Base-by-base conservation (phyloP, 306 rosid genomes). In the Castanea mollissima region DNA sequence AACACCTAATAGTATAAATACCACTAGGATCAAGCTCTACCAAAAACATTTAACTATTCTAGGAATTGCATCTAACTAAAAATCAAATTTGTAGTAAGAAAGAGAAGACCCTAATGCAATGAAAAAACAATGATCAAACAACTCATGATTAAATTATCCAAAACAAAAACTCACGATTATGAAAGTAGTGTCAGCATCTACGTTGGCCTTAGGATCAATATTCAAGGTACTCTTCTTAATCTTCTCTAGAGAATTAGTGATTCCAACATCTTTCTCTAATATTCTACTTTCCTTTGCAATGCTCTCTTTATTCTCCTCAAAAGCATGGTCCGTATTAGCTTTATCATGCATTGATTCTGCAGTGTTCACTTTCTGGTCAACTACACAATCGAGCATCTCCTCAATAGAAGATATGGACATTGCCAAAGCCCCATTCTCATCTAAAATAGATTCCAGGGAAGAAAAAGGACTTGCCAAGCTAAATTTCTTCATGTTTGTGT, bases 381-480 rank as follows among this genome's bases (percentile, higher is more conserved):
- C 80, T 64, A 88, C 52, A n/a, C 52, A 68, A 35, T 68, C 72
- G 4, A 63, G 18, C 18, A 6, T 14, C 35, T 63, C 44, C 69
- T 27, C 69, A 63, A 15, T 35, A 19, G 52, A 35, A 35, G 52
- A 68, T 20, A 35, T 35, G 29, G 72, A 16, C 72, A 83, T 74
- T 87, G 79, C 76, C 86, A 79, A 65, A 73, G 60, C 56, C 81
- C 74, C 92, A 74, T 73, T 87, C 52, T 82, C 96, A 55, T 87
- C 91, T 80, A 92, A 89, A 91, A 91, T 82, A 55, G 90, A 94
- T 72, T 94, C 97, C 81, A 94, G 85, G 80, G 92, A 97, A 63
- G 99, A 91, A 85, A 90, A 89, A 62, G 85, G 80, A 78, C 67
- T 83, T 29, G 85, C 81, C 91, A 92, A 86, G 31, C 83, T 85